phyloP scores from a whole-genome alignment of 192 early-diverging fungal genomes.

The Mortierella hygrophila region DNA sequence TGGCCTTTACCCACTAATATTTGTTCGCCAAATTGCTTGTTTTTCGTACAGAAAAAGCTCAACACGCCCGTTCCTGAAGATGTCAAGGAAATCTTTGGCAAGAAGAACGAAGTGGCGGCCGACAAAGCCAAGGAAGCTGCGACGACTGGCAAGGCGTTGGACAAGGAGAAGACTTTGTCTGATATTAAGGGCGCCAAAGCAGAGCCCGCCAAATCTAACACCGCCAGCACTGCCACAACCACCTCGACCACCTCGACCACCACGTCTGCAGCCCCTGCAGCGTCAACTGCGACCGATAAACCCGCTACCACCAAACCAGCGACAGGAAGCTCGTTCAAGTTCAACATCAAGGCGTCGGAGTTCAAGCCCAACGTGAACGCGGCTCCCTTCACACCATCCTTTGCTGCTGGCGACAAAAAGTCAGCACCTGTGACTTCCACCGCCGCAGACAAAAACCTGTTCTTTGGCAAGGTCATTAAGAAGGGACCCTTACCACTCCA shows the following conservation, averaged over 20 bases:
- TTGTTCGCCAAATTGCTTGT: neutral
- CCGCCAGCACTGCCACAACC: neutral
- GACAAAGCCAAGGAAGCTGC: slow-evolving; percentile 30
- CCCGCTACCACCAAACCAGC: slow-evolving; percentile 34
- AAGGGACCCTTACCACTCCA: slow-evolving; percentile 48
- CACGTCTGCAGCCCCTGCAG: neutral
- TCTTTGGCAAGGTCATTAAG: slow-evolving; percentile 36
- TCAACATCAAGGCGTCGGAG: slow-evolving; percentile 80
- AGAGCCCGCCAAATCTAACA: slow-evolving; percentile 26
- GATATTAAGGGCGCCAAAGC: slow-evolving; percentile 16
- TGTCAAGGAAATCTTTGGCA: slow-evolving; percentile 80
- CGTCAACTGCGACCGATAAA: slow-evolving; percentile 13
- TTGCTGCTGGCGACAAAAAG: slow-evolving; percentile 49
- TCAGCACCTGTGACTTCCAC: neutral
- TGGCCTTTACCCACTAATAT: neutral
- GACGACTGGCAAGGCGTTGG: slow-evolving; percentile 1
- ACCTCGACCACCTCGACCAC: neutral
- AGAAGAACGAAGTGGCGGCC: slow-evolving; percentile 52
- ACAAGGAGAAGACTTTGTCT: slow-evolving; percentile 11
- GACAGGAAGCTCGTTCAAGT: slow-evolving; percentile 63
- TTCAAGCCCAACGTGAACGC: slow-evolving; percentile 85
- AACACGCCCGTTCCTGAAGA: slow-evolving; percentile 87
- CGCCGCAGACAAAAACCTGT: slow-evolving; percentile 25
- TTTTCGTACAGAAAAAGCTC: slow-evolving; percentile 63
- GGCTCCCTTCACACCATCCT: slow-evolving; percentile 76